These are phyloP conservation scores for Kazachstania martiniae DNA, from an alignment of 805 yeast species.

Conservation along the genomic window DNA sequence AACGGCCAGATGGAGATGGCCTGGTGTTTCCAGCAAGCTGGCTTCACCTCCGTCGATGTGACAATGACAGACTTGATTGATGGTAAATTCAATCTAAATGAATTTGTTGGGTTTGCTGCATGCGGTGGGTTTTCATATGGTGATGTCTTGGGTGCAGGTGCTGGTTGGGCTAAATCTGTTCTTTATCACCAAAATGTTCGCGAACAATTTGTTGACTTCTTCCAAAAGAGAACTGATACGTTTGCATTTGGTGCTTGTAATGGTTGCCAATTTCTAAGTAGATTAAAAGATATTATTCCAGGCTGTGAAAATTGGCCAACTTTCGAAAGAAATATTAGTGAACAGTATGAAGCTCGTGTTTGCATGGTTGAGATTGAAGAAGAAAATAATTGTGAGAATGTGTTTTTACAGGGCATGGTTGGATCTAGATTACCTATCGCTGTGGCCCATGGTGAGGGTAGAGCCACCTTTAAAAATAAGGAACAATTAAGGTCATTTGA, in stretches of 20 bases:
- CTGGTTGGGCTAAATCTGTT: conserved; percentile 98
- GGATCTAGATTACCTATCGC: conserved; percentile 94
- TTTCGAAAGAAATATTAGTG: conserved; percentile 81
- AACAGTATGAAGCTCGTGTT: conserved; percentile 94
- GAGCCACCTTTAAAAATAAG: conserved; percentile 55
- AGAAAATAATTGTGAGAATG: conserved; percentile 35
- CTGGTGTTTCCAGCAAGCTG: conserved; percentile 90
- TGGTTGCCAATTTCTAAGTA: conserved; percentile 93
- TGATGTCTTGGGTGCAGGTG: conserved; percentile 97
- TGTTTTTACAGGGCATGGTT: conserved; percentile 81
- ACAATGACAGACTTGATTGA: conserved; percentile 88
- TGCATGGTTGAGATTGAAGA: conserved; percentile 74
- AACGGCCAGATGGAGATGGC: conserved; percentile 99
- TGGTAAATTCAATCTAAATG: conserved; percentile 61
- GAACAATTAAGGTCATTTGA: conserved; percentile 40
- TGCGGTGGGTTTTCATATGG: conserved; percentile 99
- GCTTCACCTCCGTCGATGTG: conserved; percentile 87
- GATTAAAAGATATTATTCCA: conserved; percentile 72
- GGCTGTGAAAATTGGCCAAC: conserved; percentile 91
- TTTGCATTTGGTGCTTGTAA: conserved; percentile 98
- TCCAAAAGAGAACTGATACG: conserved; percentile 79
- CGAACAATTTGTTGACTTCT: conserved; percentile 65
- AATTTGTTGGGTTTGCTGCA: conserved; percentile 89
- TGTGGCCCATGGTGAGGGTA: conserved; percentile 98
- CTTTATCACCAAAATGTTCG: conserved; percentile 71